Evolutionary conservation across 805 yeast species (phyloP), one percentile per base, ranked within the genome.

Genomic region (Kodamaea kakaduensis): DNA sequence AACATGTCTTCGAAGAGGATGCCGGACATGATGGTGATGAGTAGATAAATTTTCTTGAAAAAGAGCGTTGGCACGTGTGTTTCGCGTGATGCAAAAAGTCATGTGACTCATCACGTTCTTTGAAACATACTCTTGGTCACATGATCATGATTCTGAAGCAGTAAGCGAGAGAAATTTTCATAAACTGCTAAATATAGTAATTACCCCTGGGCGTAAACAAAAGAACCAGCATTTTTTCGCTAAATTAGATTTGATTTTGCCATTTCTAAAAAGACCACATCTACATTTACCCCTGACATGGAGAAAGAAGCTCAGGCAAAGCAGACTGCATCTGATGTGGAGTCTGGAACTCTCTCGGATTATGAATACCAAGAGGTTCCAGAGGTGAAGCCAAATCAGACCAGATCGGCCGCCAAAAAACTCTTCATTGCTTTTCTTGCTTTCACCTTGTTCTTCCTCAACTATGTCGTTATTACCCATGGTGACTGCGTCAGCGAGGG

Each of bases 1-100:
- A 90, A 93, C 55, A 89, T 80, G 63, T 90, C 97, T 61, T 93
- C 97, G 59, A 93, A 93, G 46, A 93, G 74, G 23, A 90, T 82
- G 35, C 54, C 83, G 58, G 71, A 64, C 71, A 65, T 65, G 16
- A 29, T 41, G 17, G 6, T 34, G 33, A 28, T 31, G 28, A 12
- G 6, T 22, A 17, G 30, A 16, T 12, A 26, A 26, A 26, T 26
- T 26, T 26, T 26, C 29, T 8, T 26, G 4, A 5, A 9, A 15
- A 26, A 26, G n/a, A n/a, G n/a, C n/a, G n/a, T n/a, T n/a, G n/a
- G n/a, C n/a, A n/a, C n/a, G n/a, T n/a, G n/a, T n/a, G n/a, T n/a
- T n/a, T n/a, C n/a, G n/a, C n/a, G n/a, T n/a, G n/a, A n/a, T n/a
- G n/a, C n/a, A n/a, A 3, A 10, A n/a, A 8, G 20, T 12, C 38